Base-by-base conservation (phyloP, 495 filamentous ascomycete species). In the Penicillium odoratum region DNA sequence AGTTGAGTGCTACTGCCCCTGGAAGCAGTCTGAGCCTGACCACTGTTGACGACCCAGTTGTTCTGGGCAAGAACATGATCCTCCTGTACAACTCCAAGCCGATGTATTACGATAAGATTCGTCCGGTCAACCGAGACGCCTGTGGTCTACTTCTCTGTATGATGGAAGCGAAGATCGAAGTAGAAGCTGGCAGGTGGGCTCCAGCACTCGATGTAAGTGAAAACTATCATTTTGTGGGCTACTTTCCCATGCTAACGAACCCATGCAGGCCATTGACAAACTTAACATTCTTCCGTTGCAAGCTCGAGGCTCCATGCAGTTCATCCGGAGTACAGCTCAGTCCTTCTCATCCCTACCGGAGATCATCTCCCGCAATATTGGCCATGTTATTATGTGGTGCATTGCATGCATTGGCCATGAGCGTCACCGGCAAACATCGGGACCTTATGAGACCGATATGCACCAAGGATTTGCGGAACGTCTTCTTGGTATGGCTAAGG, bases 371-470 rank as follows among this genome's bases (percentile, higher is more conserved):
- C 85, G 89, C 66, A 96, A 92, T 66, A 82, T 98, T 58, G 92
- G 91, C 0, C 89, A 90, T 74, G 77, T 97, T 50, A 82, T 98
- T 30, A 87, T 96, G 74, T 97, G 94, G 93, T 90, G 90, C 33
- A 91, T 98, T 59, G 82, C 86, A 21, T 90, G 88, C 67, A 94
- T 93, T 69, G 84, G 86, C 50, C 79, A 82, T 30, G 85, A 94
- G 68, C 83, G 92, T 34, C 87, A 88, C 57, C 69, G 81, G 25
- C 74, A 96, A 44, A 78, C 76, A 55, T 80, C 73, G 40, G 82
- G 83, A 25, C 78, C 83, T 57, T 97, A 85, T 68, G 88, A 87
- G 51, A 92, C 90, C 65, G 86, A 87, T 53, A 87, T 85, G 58
- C 86, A 85, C 61, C 79, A 83, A 55, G 79, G 81, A 54, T 82